Conservation (phyloP, 371 early-diverging fungal genomes). For the Rhizopus arrhizus region DNA sequence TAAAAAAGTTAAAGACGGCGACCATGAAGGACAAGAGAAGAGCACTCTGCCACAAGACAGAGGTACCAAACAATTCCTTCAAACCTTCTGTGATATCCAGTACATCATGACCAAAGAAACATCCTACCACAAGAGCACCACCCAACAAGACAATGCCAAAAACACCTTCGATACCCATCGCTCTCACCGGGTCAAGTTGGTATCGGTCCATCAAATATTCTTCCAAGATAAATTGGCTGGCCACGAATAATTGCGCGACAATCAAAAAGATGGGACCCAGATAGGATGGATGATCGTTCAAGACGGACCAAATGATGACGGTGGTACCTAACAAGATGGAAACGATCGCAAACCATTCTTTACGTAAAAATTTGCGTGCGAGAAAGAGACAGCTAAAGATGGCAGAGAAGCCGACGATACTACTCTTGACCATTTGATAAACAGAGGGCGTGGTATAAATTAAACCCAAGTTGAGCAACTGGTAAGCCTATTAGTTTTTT, state of each 20-base stretch:
- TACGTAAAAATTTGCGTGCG: slow-evolving; percentile 41
- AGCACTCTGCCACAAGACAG: slow-evolving; percentile 44
- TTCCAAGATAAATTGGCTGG: slow-evolving; percentile 48
- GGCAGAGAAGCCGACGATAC: slow-evolving; percentile 53
- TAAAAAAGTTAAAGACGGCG: slow-evolving; percentile 51
- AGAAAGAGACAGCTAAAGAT: slow-evolving; percentile 44
- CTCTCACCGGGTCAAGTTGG: slow-evolving; percentile 46
- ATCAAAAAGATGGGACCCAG: slow-evolving; percentile 37
- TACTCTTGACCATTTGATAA: slow-evolving; percentile 51
- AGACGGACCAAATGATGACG: slow-evolving; percentile 20
- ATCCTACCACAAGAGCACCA: slow-evolving; percentile 24
- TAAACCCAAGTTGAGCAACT: slow-evolving; percentile 49
- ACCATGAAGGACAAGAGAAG: slow-evolving; percentile 43
- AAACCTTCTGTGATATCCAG: slow-evolving; percentile 37
- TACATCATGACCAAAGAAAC: slow-evolving; percentile 21
- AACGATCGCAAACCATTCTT: slow-evolving; percentile 40
- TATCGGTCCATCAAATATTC: slow-evolving; percentile 51
- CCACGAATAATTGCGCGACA: slow-evolving; percentile 46
- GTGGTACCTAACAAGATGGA: slow-evolving; percentile 37
- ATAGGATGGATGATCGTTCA: slow-evolving; percentile 15
- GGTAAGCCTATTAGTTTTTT: background rate
- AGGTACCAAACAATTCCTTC: slow-evolving; percentile 23
- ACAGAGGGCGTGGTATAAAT: slow-evolving; percentile 50
- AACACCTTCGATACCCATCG: slow-evolving; percentile 52
- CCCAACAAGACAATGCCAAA: slow-evolving; percentile 39